Conservation (phyloP, 805 yeast genomes). For the Komagataella mondaviorum region DNA sequence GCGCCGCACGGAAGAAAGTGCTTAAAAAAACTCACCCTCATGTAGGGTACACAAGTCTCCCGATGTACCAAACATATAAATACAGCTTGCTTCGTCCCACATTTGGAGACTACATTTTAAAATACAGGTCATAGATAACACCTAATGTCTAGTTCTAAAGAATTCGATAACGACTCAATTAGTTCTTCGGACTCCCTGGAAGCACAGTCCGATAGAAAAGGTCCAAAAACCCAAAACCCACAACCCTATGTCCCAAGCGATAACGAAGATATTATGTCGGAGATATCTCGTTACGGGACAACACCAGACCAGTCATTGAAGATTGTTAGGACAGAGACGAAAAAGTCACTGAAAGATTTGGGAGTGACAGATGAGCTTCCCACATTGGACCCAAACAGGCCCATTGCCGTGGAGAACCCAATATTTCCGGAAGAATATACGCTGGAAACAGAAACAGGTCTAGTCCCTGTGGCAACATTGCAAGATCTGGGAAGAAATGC, state of each 20-base stretch:
- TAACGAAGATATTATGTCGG: slow-evolving; percentile 32
- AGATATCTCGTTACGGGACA: slow-evolving; percentile 14
- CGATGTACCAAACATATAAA: not conserved
- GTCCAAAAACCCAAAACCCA: slow-evolving; percentile 9
- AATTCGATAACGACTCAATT: not conserved
- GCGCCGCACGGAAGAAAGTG: not conserved
- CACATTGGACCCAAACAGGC: slow-evolving; percentile 41
- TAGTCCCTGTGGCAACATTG: slow-evolving; percentile 70
- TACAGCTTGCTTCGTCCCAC: not conserved
- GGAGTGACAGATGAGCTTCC: slow-evolving; percentile 48
- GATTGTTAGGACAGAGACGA: slow-evolving; percentile 57
- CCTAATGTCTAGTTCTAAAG: not conserved
- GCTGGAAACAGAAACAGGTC: slow-evolving; percentile 76
- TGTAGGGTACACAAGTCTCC: not conserved
- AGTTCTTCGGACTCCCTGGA: not conserved
- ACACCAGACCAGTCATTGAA: slow-evolving; percentile 22
- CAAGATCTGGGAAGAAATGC: slow-evolving; percentile 47
- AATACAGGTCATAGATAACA: not conserved
- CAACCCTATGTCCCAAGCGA: slow-evolving; percentile 25
- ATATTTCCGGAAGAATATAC: slow-evolving; percentile 91
- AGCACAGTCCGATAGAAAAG: not conserved
- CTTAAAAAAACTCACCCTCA: not conserved
- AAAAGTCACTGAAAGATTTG: slow-evolving; percentile 46
- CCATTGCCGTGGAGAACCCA: slow-evolving; percentile 39
- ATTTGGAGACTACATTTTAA: not conserved